Conservation (phyloP, 1,284 basidiomycete genomes). For the Cryptococcus sp. region DNA sequence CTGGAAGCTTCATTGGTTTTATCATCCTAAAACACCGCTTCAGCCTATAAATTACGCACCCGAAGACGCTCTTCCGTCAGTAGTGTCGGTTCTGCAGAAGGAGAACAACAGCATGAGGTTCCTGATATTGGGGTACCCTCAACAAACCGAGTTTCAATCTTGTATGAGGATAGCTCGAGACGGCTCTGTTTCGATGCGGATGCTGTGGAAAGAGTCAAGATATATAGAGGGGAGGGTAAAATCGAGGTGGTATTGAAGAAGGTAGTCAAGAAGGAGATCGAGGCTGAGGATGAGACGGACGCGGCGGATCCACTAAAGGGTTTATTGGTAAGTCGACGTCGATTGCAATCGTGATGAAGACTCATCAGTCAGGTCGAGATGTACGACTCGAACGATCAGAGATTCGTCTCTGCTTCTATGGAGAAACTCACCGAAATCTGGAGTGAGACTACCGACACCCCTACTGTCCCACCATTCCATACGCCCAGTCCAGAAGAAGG, state of each 20-base stretch:
- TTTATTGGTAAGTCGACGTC: conserved; percentile 39
- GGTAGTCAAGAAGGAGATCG: conserved; percentile 7
- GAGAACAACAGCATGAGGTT: not conserved
- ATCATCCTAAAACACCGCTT: conserved; percentile 29
- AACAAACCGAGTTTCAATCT: conserved; percentile 46
- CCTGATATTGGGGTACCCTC: conserved; percentile 9
- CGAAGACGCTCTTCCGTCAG: conserved; percentile 25
- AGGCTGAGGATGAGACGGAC: conserved; percentile 5
- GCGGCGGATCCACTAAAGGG: conserved; percentile 34
- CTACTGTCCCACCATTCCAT: conserved; percentile 26
- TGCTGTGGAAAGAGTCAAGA: conserved; percentile 71
- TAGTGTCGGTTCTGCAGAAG: conserved; percentile 5
- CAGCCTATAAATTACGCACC: conserved; percentile 26
- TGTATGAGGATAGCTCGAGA: conserved; percentile 81
- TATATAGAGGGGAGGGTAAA: conserved; percentile 74
- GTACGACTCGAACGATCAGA: conserved; percentile 39
- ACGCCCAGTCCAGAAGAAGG: not conserved
- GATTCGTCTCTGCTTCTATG: conserved; percentile 31
- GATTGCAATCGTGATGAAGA: not conserved
- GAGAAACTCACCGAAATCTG: conserved; percentile 30
- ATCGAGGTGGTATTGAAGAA: conserved; percentile 67
- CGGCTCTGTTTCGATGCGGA: conserved; percentile 85
- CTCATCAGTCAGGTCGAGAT: conserved; percentile 34
- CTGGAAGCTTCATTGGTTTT: conserved; percentile 12
- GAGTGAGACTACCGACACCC: conserved; percentile 3